phyloP scores from a whole-genome alignment of 2,329 filamentous ascomycete species.

The Fusarium bulbicola region DNA sequence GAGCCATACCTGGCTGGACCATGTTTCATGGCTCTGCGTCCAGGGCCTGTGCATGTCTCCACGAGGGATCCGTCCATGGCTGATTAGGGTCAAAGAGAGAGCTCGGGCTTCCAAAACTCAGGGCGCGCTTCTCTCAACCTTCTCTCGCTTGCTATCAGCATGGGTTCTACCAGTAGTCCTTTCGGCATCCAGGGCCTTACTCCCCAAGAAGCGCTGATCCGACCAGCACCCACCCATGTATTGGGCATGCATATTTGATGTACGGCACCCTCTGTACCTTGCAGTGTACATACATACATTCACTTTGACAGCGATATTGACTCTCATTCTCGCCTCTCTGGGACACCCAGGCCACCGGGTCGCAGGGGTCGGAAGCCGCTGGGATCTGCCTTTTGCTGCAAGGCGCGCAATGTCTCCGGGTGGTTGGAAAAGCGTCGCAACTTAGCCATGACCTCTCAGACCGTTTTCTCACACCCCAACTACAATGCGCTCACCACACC shows the following conservation, averaged over 20 bases:
- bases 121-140: constrained; percentile 32
- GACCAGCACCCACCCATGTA: constrained; percentile 4
- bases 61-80: constrained; percentile 30
- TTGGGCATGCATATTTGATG: not conserved
- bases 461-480: constrained; percentile 20
- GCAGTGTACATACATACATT: not conserved
- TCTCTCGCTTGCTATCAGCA: constrained; percentile 28
- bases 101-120: constrained; percentile 27
- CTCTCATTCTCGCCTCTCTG: constrained; percentile 14
- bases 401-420: constrained; percentile 29
- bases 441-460: constrained; percentile 6
- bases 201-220: constrained; percentile 27
- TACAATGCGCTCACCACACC: not conserved
- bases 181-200: constrained; percentile 16
- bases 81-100: constrained; percentile 23
- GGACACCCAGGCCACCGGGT: constrained; percentile 36
- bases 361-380: constrained; percentile 33
- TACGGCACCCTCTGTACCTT: constrained; percentile 12
- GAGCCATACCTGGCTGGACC: constrained; percentile 33
- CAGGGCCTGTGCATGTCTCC: constrained; percentile 35
- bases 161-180: constrained; percentile 13
- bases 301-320: not conserved
- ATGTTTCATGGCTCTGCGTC: constrained; percentile 34
- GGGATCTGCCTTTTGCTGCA: constrained; percentile 29
- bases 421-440: constrained; percentile 30